Base-by-base conservation (phyloP, 1,284 basidiomycete species). In the Crucibulum parvulum region DNA sequence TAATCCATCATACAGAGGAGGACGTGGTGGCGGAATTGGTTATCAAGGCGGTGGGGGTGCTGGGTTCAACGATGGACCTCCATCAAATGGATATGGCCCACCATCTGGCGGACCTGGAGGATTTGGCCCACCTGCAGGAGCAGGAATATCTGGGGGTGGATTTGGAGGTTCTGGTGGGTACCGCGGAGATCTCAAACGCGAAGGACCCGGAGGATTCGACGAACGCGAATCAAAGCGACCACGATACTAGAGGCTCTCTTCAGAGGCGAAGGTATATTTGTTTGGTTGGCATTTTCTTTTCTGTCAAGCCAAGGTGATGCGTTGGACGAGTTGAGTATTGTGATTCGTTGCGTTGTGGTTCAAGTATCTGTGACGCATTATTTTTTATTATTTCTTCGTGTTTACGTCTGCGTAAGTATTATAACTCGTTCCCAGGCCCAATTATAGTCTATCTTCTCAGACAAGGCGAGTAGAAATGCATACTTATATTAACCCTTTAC, bases 221-320 rank as follows among this genome's bases (percentile, higher is more conserved):
- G 92, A 93, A 76, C 86, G 92, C 66, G 91, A 93, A 67, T 70
- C 83, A 46, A 94, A 94, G 79, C 89, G 93, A 70, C 87, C 89
- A 70, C 87, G 93, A 70, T 93, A 93, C 75, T 93, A 87, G 82
- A 48, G 62, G 61, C 31, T 50, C 57, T 57, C 45, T 38, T 45
- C 45, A 53, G 58, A 48, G 59, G 58, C 48, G 50, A 63, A 65
- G 64, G 65, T 70, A 64, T 65, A 59, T 62, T 67, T 66, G 57
- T 57, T 55, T 60, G 58, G 53, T 52, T 64, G 11, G 24, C 41
- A 62, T 53, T 65, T 59, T 55, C 51, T 55, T 51, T 50, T 55
- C 57, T 51, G 52, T 65, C 60, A 56, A 63, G 56, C 55, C 63
- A 62, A 59, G 50, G 56, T 58, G 53, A 53, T 38, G 36, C 31